Evolutionary conservation across 495 filamentous ascomycete species (phyloP).

Genomic region (Pseudoneurospora amorphoporcata): DNA sequence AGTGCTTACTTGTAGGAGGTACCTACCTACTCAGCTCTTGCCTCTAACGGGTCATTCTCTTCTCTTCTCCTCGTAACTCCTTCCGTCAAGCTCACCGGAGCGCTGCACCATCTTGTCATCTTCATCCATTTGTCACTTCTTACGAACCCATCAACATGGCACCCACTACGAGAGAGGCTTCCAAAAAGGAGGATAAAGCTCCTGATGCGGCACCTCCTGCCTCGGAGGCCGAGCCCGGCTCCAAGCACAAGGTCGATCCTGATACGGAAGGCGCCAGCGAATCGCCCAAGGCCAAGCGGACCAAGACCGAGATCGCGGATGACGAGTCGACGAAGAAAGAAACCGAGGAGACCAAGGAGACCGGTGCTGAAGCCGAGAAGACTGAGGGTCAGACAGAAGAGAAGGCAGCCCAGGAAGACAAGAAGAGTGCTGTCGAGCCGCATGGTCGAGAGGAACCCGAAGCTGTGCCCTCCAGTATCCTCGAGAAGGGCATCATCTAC

Average conservation of each 20-base stretch:
- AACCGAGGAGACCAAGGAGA: background rate
- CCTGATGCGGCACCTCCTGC: background rate
- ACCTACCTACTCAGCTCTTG: background rate
- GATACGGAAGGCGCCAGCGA: background rate
- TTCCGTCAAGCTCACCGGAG: background rate
- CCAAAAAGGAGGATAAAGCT: slow-evolving; percentile 7
- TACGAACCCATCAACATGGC: slow-evolving; percentile 4
- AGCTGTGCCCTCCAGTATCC: slow-evolving; percentile 54
- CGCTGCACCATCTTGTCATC: background rate
- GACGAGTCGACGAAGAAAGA: slow-evolving; percentile 2
- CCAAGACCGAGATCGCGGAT: slow-evolving; percentile 2
- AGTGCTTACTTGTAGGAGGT: too few species aligned
- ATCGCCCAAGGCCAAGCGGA: slow-evolving; percentile 9
- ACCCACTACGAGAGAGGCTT: slow-evolving; percentile 9
- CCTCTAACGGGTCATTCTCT: background rate
- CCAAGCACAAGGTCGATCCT: slow-evolving; percentile 13
- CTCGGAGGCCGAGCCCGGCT: slow-evolving; percentile 9
- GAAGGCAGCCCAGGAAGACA: background rate
- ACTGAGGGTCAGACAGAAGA: background rate
- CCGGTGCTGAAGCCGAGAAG: background rate
- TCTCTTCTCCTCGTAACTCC: background rate
- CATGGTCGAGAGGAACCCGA: slow-evolving; percentile 6
- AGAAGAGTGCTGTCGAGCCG: slow-evolving; percentile 13
- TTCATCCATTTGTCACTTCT: background rate
- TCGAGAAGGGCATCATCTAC: slow-evolving; percentile 91